A percentile compares a stretch with the other conserved stretches of the same genome.
phyloP scores from a whole-genome alignment of 2,329 filamentous ascomycete genomes.

The Chaetomium strumarium region DNA sequence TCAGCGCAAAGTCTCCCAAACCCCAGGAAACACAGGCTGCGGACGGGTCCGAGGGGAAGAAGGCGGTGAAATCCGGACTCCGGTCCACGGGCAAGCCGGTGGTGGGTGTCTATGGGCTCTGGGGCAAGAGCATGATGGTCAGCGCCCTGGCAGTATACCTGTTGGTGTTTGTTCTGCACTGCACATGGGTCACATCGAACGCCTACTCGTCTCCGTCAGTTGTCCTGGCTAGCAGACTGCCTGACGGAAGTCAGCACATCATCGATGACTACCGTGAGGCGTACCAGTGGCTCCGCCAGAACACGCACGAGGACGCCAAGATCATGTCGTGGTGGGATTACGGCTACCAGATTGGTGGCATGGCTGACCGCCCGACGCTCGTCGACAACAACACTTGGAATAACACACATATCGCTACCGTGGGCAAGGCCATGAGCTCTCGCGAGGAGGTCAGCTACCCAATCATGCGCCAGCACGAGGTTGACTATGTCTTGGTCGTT shows the following conservation, averaged over 20 bases:
- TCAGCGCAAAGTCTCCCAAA: constrained; percentile 59
- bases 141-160: constrained; percentile 71
- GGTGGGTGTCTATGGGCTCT: constrained; percentile 74
- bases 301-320: constrained; percentile 91
- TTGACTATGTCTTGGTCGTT: constrained; percentile 96
- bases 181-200: constrained; percentile 98
- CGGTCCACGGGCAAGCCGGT: constrained; percentile 66
- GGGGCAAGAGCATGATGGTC: constrained; percentile 76
- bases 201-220: constrained; percentile 98
- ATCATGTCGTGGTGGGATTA: constrained; percentile 99
- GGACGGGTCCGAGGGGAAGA: constrained; percentile 49
- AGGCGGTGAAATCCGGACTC: constrained; percentile 51
- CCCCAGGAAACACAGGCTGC: constrained; percentile 40
- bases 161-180: constrained; percentile 90
- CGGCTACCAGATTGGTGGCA: constrained; percentile 98
- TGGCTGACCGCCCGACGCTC: constrained; percentile 94
- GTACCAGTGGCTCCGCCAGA: constrained; percentile 98
- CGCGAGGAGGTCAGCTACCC: constrained; percentile 96
- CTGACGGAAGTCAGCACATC: constrained; percentile 94
- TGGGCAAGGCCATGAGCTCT: constrained; percentile 98
- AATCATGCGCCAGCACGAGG: constrained; percentile 97
- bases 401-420: constrained; percentile 98
- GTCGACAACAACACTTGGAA: constrained; percentile 99
- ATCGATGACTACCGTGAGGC: constrained; percentile 99
- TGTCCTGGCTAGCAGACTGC: constrained; percentile 83